These are phyloP conservation scores for Coniferiporia sulphurascens DNA, from an alignment of 1,284 basidiomycete species.

Conservation along the genomic window DNA sequence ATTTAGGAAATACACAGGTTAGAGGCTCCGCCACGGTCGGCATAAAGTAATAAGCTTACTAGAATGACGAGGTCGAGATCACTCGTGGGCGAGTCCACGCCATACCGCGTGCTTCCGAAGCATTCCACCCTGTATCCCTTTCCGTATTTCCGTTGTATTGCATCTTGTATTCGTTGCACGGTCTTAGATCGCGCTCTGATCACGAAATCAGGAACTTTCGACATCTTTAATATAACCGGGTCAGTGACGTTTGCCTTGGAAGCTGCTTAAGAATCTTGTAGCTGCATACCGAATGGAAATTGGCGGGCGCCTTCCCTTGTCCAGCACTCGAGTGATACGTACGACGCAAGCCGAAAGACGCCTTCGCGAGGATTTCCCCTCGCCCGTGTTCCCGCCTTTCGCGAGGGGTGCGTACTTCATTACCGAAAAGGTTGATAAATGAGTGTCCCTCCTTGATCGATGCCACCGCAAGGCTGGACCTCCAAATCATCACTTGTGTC, in stretches of 20 bases:
- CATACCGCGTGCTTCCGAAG: slow-evolving; percentile 49
- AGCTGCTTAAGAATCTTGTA: background rate
- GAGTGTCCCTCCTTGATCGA: slow-evolving; percentile 13
- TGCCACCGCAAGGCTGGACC: background rate
- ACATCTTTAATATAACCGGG: background rate
- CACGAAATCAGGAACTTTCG: background rate
- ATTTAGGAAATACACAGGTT: background rate
- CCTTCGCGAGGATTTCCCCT: background rate
- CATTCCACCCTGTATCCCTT: slow-evolving; percentile 32
- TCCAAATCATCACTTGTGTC: slow-evolving; percentile 3
- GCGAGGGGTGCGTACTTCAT: background rate
- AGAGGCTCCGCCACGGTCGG: background rate
- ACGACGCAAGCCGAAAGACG: background rate
- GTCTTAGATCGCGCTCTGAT: slow-evolving; percentile 15
- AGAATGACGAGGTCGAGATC: slow-evolving; percentile 48
- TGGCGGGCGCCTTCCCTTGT: background rate
- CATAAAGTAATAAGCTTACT: slow-evolving; percentile 29
- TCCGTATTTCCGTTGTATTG: slow-evolving; percentile 33
- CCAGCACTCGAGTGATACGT: background rate
- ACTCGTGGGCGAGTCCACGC: slow-evolving; percentile 33
- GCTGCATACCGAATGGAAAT: background rate
- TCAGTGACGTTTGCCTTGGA: background rate
- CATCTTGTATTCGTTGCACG: slow-evolving; percentile 20
- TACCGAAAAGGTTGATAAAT: slow-evolving; percentile 11
- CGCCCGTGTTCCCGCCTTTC: background rate